Percentiles rank a stretch among this genome's conserved stretches.
Evolutionary conservation across 176 grass and related monocot species (phyloP).

Genomic region (Alloteropsis semialata): DNA sequence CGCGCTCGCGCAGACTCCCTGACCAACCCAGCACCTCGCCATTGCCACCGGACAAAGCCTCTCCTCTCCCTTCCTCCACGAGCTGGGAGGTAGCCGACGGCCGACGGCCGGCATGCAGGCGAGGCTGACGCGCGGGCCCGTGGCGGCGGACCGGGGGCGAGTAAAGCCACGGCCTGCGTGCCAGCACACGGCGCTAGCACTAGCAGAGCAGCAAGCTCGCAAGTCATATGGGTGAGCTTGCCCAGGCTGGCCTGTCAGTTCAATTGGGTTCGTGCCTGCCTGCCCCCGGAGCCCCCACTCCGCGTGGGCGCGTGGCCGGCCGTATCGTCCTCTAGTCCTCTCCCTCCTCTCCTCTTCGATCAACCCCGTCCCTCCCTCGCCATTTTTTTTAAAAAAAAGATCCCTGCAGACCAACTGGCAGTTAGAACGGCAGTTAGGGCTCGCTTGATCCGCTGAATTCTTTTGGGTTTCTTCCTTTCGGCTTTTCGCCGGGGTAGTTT

Average conservation of each 20-base stretch:
- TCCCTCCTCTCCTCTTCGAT: no score
- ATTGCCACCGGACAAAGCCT: background rate
- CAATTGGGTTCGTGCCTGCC: background rate
- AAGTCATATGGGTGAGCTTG: slow-evolving; percentile 12
- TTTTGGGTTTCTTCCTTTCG: background rate
- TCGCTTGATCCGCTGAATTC: background rate
- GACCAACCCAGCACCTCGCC: background rate
- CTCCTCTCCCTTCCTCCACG: background rate
- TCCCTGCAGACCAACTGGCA: slow-evolving; percentile 7
- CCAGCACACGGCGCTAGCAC: background rate
- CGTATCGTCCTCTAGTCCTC: no score
- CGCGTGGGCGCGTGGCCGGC: background rate
- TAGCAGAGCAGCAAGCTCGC: background rate
- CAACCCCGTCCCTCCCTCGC: background rate
- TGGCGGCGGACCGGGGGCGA: background rate
- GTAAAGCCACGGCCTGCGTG: background rate
- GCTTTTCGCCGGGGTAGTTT: background rate
- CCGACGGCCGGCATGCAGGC: background rate
- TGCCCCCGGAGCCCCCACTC: background rate
- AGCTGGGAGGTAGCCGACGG: background rate
- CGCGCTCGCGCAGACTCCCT: background rate
- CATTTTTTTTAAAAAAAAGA: background rate
- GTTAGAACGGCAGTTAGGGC: slow-evolving; percentile 23
- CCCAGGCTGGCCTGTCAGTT: slow-evolving; percentile 55
- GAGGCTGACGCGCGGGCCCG: background rate